phyloP scores from a whole-genome alignment of 2,329 filamentous ascomycete genomes.

The Cercospora sp. region DNA sequence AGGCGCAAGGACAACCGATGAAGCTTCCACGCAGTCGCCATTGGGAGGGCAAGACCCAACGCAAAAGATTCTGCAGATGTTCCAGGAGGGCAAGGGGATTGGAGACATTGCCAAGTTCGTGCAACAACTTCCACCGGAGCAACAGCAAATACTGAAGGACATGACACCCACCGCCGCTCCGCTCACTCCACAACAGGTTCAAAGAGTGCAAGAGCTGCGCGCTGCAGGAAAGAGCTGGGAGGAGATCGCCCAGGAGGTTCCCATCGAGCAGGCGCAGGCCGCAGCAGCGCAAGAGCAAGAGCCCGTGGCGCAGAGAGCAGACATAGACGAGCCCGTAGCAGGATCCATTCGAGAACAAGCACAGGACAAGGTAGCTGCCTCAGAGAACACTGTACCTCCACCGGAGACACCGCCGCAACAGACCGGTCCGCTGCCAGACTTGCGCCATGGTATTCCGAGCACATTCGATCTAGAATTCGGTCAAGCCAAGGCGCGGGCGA shows the following conservation, averaged over 20 bases:
- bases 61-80: conserved; percentile 32
- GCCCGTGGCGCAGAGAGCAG: conserved; percentile 35
- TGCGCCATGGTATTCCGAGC: conserved; percentile 92
- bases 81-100: conserved; percentile 12
- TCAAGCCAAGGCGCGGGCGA: conserved; percentile 40
- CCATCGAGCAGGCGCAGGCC: conserved; percentile 8
- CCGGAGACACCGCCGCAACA: conserved; percentile 21
- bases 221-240: conserved; percentile 14
- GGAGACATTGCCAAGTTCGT: conserved; percentile 16
- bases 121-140: conserved; percentile 15
- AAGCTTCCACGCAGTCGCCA: conserved; percentile 31
- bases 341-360: conserved; percentile 31
- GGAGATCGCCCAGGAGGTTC: conserved; percentile 12
- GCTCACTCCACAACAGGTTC: not conserved
- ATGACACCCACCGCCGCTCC: conserved; percentile 10
- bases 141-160: conserved; percentile 14
- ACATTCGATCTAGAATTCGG: conserved; percentile 77
- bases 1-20: conserved; percentile 41
- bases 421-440: conserved; percentile 73
- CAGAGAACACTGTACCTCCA: conserved; percentile 30
- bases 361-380: conserved; percentile 32
- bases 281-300: conserved; percentile 23
- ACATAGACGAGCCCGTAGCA: conserved; percentile 34
- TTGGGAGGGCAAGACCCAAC: conserved; percentile 19
- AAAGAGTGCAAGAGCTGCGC: conserved; percentile 8